A percentile compares a stretch with the other conserved stretches of the same genome.
These are phyloP conservation scores for Aspergillus ochraceus DNA, from an alignment of 2,329 filamentous ascomycete genomes.

Conservation along the genomic window DNA sequence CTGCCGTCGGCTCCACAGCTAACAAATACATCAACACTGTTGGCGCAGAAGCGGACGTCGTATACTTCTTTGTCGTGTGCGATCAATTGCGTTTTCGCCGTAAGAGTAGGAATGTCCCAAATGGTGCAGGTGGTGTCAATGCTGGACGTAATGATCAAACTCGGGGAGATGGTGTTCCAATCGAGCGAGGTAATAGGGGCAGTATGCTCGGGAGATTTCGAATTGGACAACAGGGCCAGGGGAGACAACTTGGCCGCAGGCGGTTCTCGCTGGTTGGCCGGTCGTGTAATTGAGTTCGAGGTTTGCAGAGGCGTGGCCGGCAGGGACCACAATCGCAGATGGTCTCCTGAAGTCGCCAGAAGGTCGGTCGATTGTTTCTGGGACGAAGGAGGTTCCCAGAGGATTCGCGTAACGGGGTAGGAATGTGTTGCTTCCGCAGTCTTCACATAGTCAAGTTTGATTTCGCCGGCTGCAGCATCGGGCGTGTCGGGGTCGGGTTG, in stretches of 20 bases:
- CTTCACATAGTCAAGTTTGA: constrained; percentile 79
- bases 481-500: constrained; percentile 68
- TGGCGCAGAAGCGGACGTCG: constrained; percentile 95
- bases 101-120: constrained; percentile 97
- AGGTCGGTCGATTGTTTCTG: constrained; percentile 95
- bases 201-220: constrained; percentile 97
- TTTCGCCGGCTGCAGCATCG: constrained; percentile 66
- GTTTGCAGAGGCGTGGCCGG: constrained; percentile 64
- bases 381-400: constrained; percentile 94
- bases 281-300: constrained; percentile 69
- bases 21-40: constrained; percentile 97
- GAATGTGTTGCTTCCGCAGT: constrained; percentile 96
- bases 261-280: constrained; percentile 60
- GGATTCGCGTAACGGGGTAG: constrained; percentile 89
- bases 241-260: constrained; percentile 83
- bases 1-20: constrained; percentile 97
- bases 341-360: constrained; percentile 90
- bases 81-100: constrained; percentile 96
- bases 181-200: constrained; percentile 94
- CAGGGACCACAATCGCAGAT: constrained; percentile 89
- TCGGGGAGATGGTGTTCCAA: constrained; percentile 97
- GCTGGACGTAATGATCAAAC: constrained; percentile 96
- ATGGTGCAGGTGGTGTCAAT: constrained; percentile 99
- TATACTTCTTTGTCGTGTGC: constrained; percentile 99
- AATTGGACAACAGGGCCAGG: constrained; percentile 89